A percentile compares a stretch with the other conserved stretches of the same genome.
Evolutionary conservation across 2,329 filamentous ascomycete species (phyloP).

Genomic region (Pestalotiopsis sp.): DNA sequence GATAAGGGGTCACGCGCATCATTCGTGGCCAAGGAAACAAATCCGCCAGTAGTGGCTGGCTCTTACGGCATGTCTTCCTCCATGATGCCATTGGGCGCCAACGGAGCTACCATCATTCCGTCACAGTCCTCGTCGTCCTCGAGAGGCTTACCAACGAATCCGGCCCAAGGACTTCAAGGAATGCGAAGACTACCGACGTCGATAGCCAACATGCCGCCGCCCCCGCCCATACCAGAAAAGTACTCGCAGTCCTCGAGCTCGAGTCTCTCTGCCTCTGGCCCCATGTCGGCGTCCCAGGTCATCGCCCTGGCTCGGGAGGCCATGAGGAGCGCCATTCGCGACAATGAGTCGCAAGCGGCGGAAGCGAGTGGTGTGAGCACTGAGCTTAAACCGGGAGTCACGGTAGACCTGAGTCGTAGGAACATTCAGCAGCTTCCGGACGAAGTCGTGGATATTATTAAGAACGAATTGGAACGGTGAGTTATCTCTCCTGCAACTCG

Average conservation of each 20-base stretch:
- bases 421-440: conserved; percentile 72
- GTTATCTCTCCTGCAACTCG: conserved; percentile 24
- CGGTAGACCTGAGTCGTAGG: conserved; percentile 77
- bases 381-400: conserved; percentile 71
- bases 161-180: conserved; percentile 29
- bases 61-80: conserved; percentile 15
- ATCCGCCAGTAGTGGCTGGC: conserved; percentile 1
- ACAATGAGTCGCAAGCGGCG: conserved; percentile 65
- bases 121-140: conserved; percentile 28
- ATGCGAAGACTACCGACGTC: conserved; percentile 29
- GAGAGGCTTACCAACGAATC: conserved; percentile 29
- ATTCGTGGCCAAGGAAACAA: background rate
- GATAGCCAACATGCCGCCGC: conserved; percentile 37
- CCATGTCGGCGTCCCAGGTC: conserved; percentile 65
- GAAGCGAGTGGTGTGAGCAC: conserved; percentile 62
- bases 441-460: conserved; percentile 75
- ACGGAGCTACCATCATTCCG: conserved; percentile 31
- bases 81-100: conserved; percentile 29
- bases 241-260: conserved; percentile 41
- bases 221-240: conserved; percentile 53
- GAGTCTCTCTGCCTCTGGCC: conserved; percentile 51
- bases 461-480: conserved; percentile 73
- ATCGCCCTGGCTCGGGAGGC: conserved; percentile 67
- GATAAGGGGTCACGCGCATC: background rate
- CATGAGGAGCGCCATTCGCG: conserved; percentile 68